Conservation (phyloP, 2,329 filamentous ascomycete species). For the Colletotrichum sp. region DNA sequence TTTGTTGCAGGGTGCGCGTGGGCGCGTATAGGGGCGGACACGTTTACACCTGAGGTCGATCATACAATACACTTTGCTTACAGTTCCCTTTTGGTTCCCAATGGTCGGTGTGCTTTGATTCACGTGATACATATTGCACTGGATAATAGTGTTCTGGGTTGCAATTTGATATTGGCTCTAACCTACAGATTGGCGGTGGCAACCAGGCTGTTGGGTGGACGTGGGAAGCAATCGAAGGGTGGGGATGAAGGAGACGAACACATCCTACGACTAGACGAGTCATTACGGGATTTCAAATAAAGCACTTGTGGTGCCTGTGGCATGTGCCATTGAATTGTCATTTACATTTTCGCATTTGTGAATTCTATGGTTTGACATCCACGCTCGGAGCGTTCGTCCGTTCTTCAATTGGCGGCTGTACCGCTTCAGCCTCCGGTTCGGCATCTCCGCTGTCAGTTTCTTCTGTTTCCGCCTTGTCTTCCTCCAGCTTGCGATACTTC, state of each 20-base stretch:
- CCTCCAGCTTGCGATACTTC: constrained; percentile 73
- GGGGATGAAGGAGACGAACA: neutral
- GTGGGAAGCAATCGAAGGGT: no score
- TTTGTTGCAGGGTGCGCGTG: constrained; percentile 55
- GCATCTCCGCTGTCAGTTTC: constrained; percentile 1
- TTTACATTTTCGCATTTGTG: neutral
- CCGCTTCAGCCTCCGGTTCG: constrained; percentile 20
- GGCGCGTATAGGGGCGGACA: constrained; percentile 51
- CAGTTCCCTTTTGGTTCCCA: neutral
- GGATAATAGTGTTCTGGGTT: neutral
- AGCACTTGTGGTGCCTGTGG: neutral
- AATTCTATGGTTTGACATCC: constrained; percentile 15
- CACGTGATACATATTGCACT: neutral
- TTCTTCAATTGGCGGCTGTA: neutral
- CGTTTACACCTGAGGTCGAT: constrained; percentile 60
- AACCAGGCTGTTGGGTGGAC: neutral
- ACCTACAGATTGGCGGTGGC: neutral
- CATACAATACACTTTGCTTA: constrained; percentile 59
- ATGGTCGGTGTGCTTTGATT: neutral
- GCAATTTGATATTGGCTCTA: neutral
- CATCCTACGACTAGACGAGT: neutral
- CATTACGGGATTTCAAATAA: neutral
- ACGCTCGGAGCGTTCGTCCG: neutral
- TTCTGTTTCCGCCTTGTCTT: constrained; percentile 42
- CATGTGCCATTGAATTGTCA: neutral